A percentile compares a stretch with the other conserved stretches of the same genome.
phyloP scores from a whole-genome alignment of 192 early-diverging fungal species.

The Umbelopsis isabellina region DNA sequence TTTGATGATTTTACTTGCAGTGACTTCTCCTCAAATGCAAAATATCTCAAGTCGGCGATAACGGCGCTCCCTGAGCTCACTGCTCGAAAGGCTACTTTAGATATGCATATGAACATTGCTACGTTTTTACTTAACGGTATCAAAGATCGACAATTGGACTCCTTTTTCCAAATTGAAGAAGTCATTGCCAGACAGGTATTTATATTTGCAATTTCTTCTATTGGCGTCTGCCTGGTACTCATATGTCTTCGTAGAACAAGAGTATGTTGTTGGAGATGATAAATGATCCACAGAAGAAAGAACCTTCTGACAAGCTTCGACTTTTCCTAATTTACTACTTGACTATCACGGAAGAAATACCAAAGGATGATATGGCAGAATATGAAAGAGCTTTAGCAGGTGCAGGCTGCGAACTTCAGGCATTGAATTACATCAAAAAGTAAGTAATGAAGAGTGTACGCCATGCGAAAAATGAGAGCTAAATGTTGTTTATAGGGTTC shows the following conservation, averaged over 20 bases:
- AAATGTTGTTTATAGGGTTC: constrained; percentile 43
- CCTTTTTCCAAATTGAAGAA: constrained; percentile 94
- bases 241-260: constrained; percentile 59
- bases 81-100: constrained; percentile 88
- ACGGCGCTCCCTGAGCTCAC: constrained; percentile 94
- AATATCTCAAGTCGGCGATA: constrained; percentile 89
- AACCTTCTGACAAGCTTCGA: constrained; percentile 86
- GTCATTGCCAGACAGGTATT: constrained; percentile 72
- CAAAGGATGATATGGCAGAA: constrained; percentile 83
- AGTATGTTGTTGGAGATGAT: constrained; percentile 79
- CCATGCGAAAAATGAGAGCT: not conserved
- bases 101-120: constrained; percentile 99
- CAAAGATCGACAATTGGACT: constrained; percentile 92
- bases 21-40: constrained; percentile 83
- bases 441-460: constrained; percentile 17
- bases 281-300: constrained; percentile 79
- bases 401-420: constrained; percentile 74
- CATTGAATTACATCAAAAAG: constrained; percentile 86
- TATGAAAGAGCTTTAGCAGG: constrained; percentile 78
- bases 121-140: constrained; percentile 86
- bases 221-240: not conserved
- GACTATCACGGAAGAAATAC: constrained; percentile 64
- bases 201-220: not conserved
- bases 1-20: constrained; percentile 29
- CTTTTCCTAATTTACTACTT: constrained; percentile 90